Evolutionary conservation across 352 stramenopile species (phyloP).

Genomic region (Discostella stelligera): DNA sequence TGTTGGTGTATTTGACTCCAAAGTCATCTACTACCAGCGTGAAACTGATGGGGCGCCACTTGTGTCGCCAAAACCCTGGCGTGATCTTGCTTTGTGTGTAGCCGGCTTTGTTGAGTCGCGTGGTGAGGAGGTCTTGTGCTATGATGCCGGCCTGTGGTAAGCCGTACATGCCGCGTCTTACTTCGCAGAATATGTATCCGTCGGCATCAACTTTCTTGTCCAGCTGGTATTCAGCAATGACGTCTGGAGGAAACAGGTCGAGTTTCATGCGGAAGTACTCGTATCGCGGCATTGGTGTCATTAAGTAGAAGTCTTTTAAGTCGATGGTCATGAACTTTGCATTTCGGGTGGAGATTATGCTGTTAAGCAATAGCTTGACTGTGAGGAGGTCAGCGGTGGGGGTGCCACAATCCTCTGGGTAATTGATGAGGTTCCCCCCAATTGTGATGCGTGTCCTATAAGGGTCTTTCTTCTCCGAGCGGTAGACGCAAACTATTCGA

Average conservation of each 20-base stretch:
- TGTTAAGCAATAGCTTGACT: constrained; percentile 38
- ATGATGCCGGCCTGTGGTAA: constrained; percentile 9
- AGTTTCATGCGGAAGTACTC: constrained; percentile 37
- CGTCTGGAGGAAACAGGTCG: constrained; percentile 6
- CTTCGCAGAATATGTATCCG: constrained; percentile 12
- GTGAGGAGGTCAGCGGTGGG: constrained; percentile 23
- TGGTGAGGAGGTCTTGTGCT: constrained; percentile 15
- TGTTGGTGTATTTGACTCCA: constrained; percentile 29
- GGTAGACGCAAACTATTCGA: constrained; percentile 21
- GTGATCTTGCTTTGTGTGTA: constrained; percentile 22
- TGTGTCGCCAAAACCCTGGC: constrained; percentile 31
- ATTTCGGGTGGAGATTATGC: constrained; percentile 4
- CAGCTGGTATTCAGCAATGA: constrained; percentile 38
- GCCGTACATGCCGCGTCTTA: constrained; percentile 27
- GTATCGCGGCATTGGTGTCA: constrained; percentile 19
- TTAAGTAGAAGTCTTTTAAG: constrained; percentile 19
- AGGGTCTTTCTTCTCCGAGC: constrained; percentile 23
- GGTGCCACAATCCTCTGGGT: constrained; percentile 12
- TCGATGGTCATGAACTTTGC: constrained; percentile 18
- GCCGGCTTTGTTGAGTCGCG: constrained; percentile 7
- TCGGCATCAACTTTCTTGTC: neutral
- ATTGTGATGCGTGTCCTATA: constrained; percentile 18
- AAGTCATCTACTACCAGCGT: constrained; percentile 15
- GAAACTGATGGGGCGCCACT: constrained; percentile 20
- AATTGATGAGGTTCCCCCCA: constrained; percentile 17